Percentiles rank a stretch among this genome's conserved stretches.
These are phyloP conservation scores for Hemileccinum rubropunctum DNA, from an alignment of 768 basidiomycete genomes.

Conservation along the genomic window DNA sequence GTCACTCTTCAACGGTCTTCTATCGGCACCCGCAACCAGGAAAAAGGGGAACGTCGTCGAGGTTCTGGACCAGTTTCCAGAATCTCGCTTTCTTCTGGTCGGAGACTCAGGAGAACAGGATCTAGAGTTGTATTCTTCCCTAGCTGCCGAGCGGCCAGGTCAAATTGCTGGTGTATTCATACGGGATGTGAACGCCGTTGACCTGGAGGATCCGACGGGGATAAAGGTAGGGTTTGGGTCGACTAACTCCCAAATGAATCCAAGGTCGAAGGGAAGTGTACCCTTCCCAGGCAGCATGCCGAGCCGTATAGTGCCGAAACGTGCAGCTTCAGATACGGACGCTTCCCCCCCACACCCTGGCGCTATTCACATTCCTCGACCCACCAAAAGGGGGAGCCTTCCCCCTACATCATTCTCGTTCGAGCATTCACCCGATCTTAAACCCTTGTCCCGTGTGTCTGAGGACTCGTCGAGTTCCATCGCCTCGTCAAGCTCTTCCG, in stretches of 20 bases:
- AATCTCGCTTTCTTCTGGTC: conserved; percentile 76
- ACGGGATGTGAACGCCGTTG: conserved; percentile 58
- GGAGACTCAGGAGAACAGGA: conserved; percentile 97
- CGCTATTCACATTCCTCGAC: conserved; percentile 15
- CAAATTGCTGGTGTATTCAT: conserved; percentile 83
- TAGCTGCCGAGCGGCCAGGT: conserved; percentile 65
- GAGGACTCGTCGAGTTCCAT: conserved; percentile 27
- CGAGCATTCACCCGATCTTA: conserved; percentile 12
- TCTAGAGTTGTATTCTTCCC: conserved; percentile 79
- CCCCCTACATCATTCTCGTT: conserved; percentile 12
- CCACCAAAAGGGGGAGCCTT: conserved; percentile 9
- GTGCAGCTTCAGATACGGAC: conserved; percentile 22
- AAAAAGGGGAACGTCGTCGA: conserved; percentile 83
- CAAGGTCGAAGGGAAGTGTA: conserved; percentile 3
- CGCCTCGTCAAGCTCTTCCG: conserved; percentile 19
- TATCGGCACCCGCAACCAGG: conserved; percentile 77
- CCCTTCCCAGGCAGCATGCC: conserved; percentile 3
- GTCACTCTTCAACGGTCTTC: conserved; percentile 78
- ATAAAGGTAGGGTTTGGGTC: conserved; percentile 7
- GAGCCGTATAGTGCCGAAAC: conserved; percentile 8
- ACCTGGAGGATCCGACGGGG: conserved; percentile 66
- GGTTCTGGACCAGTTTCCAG: conserved; percentile 68
- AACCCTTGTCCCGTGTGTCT: conserved; percentile 12
- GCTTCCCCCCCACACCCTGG: conserved; percentile 2
- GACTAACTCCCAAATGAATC: conserved; percentile 4